Evolutionary conservation across 202 grass and related monocot species (phyloP), one percentile per base, ranked within the genome.

Genomic region (Carex arenaria): DNA sequence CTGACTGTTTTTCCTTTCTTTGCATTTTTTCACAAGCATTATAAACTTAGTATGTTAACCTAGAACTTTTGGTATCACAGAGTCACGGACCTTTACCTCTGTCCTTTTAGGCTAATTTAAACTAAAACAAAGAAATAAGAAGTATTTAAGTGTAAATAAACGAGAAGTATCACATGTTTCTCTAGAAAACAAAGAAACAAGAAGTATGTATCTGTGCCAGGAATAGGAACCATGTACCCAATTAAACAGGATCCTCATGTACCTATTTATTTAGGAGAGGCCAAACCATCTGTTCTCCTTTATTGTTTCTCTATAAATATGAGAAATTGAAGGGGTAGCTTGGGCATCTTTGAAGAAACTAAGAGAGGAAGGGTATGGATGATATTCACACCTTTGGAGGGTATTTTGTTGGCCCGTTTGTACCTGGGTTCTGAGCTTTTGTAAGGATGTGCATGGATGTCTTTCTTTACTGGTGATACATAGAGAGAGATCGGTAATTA

Each of bases 221-320:
- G 40, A 23, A 47, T 26, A 49, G 40, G 18, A 19, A 20, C 5
- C 40, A 14, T 69, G 42, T 11, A 9, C n/a, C 40, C 38, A 22
- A 49, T 45, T 26, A 20, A 49, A 42, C 40, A 72, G 42, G 65
- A 68, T 49, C 10, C 7, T 10, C 42, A 3, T 71, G 40, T 52
- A 54, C 22, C 71, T 74, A 70, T 74, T 51, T 28, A 72, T 72
- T 72, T 10, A 18, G 71, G 53, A 53, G 71, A 75, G 40, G 38
- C n/a, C 18, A n/a, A 9, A 72, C 13, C 40, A 72, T 72, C 8
- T 72, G 18, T 49, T 72, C 40, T 72, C n/a, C n/a, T 49, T 23
- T 18, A 30, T 71, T 11, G 22, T 54, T 28, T 31, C 23, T 31
- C 38, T 74, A 3, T 75, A 31, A 28, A 28, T 75, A 47, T 31